Conservation (phyloP, 2,329 filamentous ascomycete genomes). For the Diaporthe humulicola region DNA sequence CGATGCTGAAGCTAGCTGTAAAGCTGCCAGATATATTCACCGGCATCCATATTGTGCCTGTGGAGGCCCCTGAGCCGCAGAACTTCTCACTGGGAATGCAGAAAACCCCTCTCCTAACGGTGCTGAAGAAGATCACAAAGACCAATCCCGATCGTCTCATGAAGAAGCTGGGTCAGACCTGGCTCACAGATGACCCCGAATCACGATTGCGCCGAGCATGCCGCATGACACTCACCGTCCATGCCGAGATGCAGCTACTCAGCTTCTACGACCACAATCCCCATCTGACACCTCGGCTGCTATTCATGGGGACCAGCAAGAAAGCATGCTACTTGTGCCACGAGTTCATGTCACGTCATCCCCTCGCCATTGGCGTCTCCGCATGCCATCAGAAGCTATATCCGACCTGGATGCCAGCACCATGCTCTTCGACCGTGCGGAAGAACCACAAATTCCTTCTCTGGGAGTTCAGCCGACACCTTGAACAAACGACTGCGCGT, state of each 20-base stretch:
- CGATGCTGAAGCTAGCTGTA: conserved; percentile 47
- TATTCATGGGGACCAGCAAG: conserved; percentile 50
- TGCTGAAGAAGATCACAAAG: conserved; percentile 13
- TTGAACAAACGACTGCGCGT: conserved; percentile 34
- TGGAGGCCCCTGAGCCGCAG: conserved; percentile 18
- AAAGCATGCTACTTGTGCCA: conserved; percentile 51
- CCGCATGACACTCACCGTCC: conserved; percentile 43
- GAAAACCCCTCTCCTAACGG: neutral
- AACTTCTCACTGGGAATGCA: neutral
- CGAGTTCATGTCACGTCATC: conserved; percentile 45
- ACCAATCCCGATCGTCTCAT: neutral
- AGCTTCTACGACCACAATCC: conserved; percentile 49
- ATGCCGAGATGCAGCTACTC: conserved; percentile 51
- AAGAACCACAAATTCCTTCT: conserved; percentile 39
- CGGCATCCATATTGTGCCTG: conserved; percentile 42
- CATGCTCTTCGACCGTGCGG: conserved; percentile 30
- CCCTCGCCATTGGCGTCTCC: conserved; percentile 44
- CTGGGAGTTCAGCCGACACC: conserved; percentile 40
- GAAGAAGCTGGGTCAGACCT: conserved; percentile 33
- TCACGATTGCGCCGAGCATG: conserved; percentile 42
- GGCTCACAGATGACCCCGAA: conserved; percentile 42
- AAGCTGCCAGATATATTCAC: conserved; percentile 45
- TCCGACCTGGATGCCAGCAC: conserved; percentile 49
- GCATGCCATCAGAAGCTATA: conserved; percentile 51
- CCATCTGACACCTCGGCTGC: conserved; percentile 40